A percentile compares a stretch with the other conserved stretches of the same genome.
phyloP scores from a whole-genome alignment of 129 eudicot genomes.

The Scalesia atractyloides region DNA sequence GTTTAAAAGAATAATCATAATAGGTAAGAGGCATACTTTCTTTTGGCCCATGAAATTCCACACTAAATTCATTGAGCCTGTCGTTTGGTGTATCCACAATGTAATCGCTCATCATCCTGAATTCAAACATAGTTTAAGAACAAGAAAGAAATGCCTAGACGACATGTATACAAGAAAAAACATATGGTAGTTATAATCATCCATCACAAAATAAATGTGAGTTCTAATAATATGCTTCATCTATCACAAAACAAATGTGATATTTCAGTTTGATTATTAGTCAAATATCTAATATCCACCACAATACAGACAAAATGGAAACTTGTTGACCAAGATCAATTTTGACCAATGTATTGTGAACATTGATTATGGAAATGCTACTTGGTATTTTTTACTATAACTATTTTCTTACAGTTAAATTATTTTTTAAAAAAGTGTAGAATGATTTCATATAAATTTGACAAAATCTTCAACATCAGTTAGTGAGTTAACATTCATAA shows the following conservation, averaged over 20 bases:
- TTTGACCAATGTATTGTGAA: background rate
- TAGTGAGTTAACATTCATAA: background rate
- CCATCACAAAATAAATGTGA: background rate
- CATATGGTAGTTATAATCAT: background rate
- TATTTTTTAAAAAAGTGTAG: no score
- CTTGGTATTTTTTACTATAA: background rate
- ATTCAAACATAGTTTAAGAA: slow-evolving; percentile 5
- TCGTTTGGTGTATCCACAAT: slow-evolving; percentile 77
- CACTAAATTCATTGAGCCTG: slow-evolving; percentile 66
- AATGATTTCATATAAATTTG: no score
- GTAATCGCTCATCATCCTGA: slow-evolving; percentile 95
- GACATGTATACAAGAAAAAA: background rate
- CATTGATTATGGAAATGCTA: background rate
- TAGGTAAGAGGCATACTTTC: slow-evolving; percentile 49
- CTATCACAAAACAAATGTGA: background rate
- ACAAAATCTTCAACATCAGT: no score
- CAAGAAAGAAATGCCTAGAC: background rate
- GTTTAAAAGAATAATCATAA: background rate
- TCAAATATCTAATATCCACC: background rate
- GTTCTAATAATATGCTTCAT: background rate
- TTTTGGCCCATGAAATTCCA: slow-evolving; percentile 84
- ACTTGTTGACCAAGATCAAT: slow-evolving; percentile 2
- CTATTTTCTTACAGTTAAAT: no score
- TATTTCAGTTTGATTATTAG: background rate
- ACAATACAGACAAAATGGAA: background rate